Evolutionary conservation across 805 yeast species (phyloP).

Genomic region (Zygosaccharomyces siamensis): DNA sequence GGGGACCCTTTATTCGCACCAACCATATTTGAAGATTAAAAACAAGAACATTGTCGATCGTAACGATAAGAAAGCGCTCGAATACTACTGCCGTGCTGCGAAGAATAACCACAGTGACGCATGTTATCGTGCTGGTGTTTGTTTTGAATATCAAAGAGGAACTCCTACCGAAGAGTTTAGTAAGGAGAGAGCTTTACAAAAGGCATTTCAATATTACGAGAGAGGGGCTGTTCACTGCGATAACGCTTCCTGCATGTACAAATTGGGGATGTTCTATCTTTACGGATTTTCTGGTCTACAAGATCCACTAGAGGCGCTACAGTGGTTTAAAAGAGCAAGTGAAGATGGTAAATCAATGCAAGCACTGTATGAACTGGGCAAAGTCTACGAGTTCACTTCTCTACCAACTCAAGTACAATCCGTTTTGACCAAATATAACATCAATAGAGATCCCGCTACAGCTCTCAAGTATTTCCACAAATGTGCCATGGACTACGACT

Average conservation of each 20-base stretch:
- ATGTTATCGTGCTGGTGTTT: slow-evolving; percentile 64
- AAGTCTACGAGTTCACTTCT: slow-evolving; percentile 46
- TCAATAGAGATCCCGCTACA: slow-evolving; percentile 32
- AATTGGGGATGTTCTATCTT: slow-evolving; percentile 60
- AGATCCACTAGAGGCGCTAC: slow-evolving; percentile 41
- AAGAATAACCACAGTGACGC: slow-evolving; percentile 53
- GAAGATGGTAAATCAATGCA: slow-evolving; percentile 42
- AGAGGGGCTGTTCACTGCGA: slow-evolving; percentile 60
- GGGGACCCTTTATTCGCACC: slow-evolving; percentile 59
- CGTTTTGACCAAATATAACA: slow-evolving; percentile 13
- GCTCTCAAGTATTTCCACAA: slow-evolving; percentile 51
- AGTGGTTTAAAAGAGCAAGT: slow-evolving; percentile 51
- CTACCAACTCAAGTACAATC: slow-evolving; percentile 24
- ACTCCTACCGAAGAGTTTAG: slow-evolving; percentile 40
- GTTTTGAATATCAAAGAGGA: slow-evolving; percentile 51
- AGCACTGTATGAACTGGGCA: slow-evolving; percentile 54
- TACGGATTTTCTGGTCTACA: slow-evolving; percentile 40
- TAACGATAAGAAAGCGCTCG: slow-evolving; percentile 58
- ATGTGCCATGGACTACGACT: slow-evolving; percentile 54
- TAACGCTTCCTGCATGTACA: slow-evolving; percentile 61
- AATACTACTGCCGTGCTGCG: slow-evolving; percentile 56
- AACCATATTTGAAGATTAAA: slow-evolving; percentile 41
- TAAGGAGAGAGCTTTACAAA: slow-evolving; percentile 36
- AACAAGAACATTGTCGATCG: slow-evolving; percentile 47
- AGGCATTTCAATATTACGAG: slow-evolving; percentile 51